These are phyloP conservation scores for Favolaschia claudopus DNA, from an alignment of 768 basidiomycete genomes.

Conservation along the genomic window DNA sequence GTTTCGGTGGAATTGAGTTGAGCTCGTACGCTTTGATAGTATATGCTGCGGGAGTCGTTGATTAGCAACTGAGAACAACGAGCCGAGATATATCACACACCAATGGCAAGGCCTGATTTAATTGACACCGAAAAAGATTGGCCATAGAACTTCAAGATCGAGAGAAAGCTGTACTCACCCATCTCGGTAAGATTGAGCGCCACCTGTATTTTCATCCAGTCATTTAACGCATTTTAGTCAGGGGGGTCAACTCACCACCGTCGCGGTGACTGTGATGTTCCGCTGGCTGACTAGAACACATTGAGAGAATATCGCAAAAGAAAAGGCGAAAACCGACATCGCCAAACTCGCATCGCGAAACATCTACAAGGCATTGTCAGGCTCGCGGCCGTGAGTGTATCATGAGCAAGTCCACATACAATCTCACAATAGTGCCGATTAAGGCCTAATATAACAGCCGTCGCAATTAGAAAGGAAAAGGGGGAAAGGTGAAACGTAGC, in stretches of 20 bases:
- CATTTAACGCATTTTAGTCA: not conserved
- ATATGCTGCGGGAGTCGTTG: constrained; percentile 44
- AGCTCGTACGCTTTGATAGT: constrained; percentile 51
- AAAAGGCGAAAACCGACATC: constrained; percentile 49
- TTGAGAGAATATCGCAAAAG: constrained; percentile 1
- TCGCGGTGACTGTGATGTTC: constrained; percentile 53
- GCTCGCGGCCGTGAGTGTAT: too few species aligned
- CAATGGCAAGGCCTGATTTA: constrained; percentile 46
- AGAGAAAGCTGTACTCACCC: constrained; percentile 38
- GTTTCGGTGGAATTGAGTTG: too few species aligned
- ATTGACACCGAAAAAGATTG: too few species aligned
- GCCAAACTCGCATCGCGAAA: constrained; percentile 68
- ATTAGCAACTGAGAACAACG: too few species aligned
- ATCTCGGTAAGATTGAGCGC: constrained; percentile 51
- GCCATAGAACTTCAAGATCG: too few species aligned
- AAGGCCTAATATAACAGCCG: constrained; percentile 40
- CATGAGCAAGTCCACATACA: constrained; percentile 42
- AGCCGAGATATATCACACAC: constrained; percentile 35
- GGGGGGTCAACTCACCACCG: constrained; percentile 48
- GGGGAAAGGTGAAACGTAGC: too few species aligned
- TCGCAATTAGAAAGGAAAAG: not conserved
- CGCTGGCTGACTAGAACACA: constrained; percentile 59
- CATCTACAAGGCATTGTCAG: too few species aligned
- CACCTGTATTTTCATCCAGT: constrained; percentile 42
- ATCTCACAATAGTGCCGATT: constrained; percentile 62